These are phyloP conservation scores for Ceratobasidium papillatum DNA, from an alignment of 1,284 basidiomycete species.

Conservation along the genomic window DNA sequence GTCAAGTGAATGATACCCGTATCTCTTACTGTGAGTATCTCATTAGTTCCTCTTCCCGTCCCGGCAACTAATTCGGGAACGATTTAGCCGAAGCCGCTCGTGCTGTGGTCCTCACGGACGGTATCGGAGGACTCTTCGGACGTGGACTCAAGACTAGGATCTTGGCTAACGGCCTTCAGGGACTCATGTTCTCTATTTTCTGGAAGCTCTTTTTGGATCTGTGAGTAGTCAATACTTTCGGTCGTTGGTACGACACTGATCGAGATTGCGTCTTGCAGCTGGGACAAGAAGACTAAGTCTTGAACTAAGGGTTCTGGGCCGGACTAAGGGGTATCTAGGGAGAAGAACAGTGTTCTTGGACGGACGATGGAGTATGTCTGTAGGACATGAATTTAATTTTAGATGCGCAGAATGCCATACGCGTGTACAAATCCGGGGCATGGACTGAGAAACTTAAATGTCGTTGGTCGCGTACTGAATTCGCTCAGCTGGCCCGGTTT, in stretches of 20 bases:
- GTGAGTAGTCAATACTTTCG: constrained; percentile 57
- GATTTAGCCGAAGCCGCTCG: constrained; percentile 63
- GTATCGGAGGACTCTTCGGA: constrained; percentile 73
- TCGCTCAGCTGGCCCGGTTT: no score
- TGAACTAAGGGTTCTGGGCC: neutral
- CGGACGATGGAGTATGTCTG: no score
- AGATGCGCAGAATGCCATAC: no score
- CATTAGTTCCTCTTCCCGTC: neutral
- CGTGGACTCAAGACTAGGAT: constrained; percentile 85
- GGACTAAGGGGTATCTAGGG: neutral
- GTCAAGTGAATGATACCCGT: constrained; percentile 82
- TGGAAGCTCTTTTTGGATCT: constrained; percentile 87
- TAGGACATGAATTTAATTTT: no score
- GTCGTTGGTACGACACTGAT: neutral
- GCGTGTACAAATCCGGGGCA: no score
- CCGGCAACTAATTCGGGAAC: neutral
- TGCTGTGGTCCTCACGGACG: constrained; percentile 71
- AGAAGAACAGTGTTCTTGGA: neutral
- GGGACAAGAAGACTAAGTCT: constrained; percentile 52
- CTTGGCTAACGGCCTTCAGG: constrained; percentile 85
- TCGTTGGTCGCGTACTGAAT: no score
- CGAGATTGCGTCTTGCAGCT: constrained; percentile 47
- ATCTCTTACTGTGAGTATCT: constrained; percentile 68
- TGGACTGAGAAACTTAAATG: no score
- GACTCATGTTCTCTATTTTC: constrained; percentile 82